Evolutionary conservation across 768 basidiomycete genomes (phyloP).

Genomic region (Tricholoma hemisulphureum): DNA sequence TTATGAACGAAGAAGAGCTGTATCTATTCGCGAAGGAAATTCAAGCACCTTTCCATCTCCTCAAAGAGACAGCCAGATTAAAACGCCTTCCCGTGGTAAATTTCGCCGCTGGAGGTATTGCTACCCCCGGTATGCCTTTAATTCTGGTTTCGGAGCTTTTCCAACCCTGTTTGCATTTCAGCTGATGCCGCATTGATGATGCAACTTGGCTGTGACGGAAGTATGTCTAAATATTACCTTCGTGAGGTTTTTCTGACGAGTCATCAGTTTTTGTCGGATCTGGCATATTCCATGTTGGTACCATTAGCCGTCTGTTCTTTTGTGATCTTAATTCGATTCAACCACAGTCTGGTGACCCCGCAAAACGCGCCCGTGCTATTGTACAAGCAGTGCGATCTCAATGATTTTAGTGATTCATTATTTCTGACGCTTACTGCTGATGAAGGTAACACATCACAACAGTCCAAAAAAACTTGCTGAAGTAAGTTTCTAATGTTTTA

Average conservation of each 20-base stretch:
- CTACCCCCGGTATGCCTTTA: conserved; percentile 72
- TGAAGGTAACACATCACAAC: conserved; percentile 88
- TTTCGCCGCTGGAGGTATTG: conserved; percentile 94
- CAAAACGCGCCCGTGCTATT: conserved; percentile 90
- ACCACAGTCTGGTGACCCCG: conserved; percentile 82
- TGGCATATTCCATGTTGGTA: conserved; percentile 87
- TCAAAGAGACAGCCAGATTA: conserved; percentile 93
- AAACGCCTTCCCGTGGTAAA: conserved; percentile 94
- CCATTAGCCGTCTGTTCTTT: not conserved
- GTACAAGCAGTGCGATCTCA: conserved; percentile 77
- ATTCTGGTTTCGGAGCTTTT: not conserved
- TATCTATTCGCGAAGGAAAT: conserved; percentile 92
- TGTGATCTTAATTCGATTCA: conserved; percentile 1
- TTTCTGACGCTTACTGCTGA: not conserved
- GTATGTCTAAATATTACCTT: conserved; percentile 42
- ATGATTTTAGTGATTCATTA: not conserved
- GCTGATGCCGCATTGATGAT: conserved; percentile 99
- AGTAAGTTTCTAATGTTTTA: conserved; percentile 35
- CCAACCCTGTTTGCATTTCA: conserved; percentile 21
- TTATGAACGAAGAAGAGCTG: conserved; percentile 94
- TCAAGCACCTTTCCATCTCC: conserved; percentile 88
- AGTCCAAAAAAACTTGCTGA: conserved; percentile 91
- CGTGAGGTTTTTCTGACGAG: conserved; percentile 8
- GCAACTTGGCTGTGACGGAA: conserved; percentile 96
- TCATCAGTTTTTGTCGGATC: conserved; percentile 91